Conservation (phyloP, 1,284 basidiomycete species). For the Moesziomyces parantarcticus region DNA sequence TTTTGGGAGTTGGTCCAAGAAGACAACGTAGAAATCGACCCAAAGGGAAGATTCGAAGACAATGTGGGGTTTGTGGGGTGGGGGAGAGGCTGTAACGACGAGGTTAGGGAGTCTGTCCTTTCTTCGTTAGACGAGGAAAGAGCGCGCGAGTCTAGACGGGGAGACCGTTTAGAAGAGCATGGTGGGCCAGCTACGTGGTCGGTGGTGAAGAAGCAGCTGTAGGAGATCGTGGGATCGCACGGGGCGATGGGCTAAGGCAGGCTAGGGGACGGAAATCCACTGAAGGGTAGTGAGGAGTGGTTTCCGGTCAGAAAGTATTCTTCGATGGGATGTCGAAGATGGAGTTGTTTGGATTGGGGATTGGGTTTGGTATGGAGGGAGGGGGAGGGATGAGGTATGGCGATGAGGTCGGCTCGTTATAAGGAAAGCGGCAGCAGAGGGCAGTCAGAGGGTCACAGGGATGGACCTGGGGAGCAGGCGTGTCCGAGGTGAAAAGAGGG, state of each 20-base stretch:
- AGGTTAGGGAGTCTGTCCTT: constrained; percentile 47
- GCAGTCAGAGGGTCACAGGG: constrained; percentile 2
- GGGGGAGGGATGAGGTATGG: background rate
- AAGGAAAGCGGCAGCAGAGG: constrained; percentile 21
- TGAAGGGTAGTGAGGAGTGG: constrained; percentile 3
- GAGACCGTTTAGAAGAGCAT: constrained; percentile 53
- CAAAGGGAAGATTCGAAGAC: constrained; percentile 41
- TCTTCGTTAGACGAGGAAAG: constrained; percentile 51
- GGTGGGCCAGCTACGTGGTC: constrained; percentile 55
- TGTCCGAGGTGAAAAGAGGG: background rate
- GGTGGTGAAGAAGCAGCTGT: constrained; percentile 41
- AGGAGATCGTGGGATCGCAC: constrained; percentile 42
- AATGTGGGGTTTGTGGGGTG: constrained; percentile 25
- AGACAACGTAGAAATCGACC: constrained; percentile 57
- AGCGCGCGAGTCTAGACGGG: constrained; percentile 38
- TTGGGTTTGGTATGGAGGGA: constrained; percentile 8
- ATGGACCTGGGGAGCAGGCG: background rate
- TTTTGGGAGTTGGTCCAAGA: constrained; percentile 32
- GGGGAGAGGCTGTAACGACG: constrained; percentile 43
- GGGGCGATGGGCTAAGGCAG: constrained; percentile 20
- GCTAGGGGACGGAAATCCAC: constrained; percentile 23
- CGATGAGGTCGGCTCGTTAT: constrained; percentile 8
- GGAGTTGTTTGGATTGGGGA: constrained; percentile 15
- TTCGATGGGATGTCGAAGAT: constrained; percentile 17
- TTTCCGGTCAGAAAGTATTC: constrained; percentile 16